Evolutionary conservation across 306 rosid genomes (phyloP).

Genomic region (Cucurbita argyrosperma): DNA sequence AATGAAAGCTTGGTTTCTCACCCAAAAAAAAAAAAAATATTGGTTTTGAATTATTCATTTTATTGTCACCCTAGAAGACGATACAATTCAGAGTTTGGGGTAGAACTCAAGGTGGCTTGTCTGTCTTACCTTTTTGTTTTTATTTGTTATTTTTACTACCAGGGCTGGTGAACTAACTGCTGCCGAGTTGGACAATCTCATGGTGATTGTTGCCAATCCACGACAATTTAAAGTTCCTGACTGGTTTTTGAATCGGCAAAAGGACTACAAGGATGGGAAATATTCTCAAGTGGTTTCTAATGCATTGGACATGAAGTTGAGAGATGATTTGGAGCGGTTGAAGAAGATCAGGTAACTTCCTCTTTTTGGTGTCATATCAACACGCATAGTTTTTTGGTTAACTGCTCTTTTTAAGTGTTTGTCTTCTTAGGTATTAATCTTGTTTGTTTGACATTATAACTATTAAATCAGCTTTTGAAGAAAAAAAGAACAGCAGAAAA

Average conservation of each 20-base stretch:
- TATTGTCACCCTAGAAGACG: background rate
- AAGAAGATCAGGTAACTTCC: slow-evolving; percentile 62
- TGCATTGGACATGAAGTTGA: slow-evolving; percentile 74
- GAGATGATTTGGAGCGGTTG: slow-evolving; percentile 84
- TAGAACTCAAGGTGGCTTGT: background rate
- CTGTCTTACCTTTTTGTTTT: background rate
- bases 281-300: slow-evolving; percentile 64
- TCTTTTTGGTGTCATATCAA: background rate
- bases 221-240: slow-evolving; percentile 64
- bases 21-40: too few relatives aligned
- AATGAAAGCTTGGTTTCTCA: too few relatives aligned
- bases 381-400: background rate
- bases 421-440: background rate
- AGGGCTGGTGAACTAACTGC: slow-evolving; percentile 67
- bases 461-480: background rate
- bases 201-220: slow-evolving; percentile 50
- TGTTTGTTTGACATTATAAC: background rate
- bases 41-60: background rate
- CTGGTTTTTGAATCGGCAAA: slow-evolving; percentile 66
- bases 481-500: background rate
- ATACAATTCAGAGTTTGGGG: background rate
- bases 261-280: slow-evolving; percentile 67
- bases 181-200: slow-evolving; percentile 47
- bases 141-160: background rate
- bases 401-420: background rate